Conservation (phyloP, 2,329 filamentous ascomycete genomes). For the Emmonsia crescens region DNA sequence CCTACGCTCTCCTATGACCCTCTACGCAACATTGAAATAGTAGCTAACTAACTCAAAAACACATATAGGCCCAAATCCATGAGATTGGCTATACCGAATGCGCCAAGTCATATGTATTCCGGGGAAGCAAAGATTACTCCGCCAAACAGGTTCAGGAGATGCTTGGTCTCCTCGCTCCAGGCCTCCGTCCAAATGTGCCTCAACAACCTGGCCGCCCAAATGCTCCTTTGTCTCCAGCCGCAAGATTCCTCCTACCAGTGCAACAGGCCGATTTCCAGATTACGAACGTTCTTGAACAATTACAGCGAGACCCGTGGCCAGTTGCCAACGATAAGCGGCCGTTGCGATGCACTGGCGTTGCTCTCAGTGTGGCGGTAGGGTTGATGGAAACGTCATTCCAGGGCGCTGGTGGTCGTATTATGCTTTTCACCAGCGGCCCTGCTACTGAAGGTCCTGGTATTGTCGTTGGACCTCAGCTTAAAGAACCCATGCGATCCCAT, state of each 20-base stretch:
- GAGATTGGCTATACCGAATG: conserved; percentile 97
- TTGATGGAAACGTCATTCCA: conserved; percentile 91
- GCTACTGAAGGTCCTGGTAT: conserved; percentile 94
- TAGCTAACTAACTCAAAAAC: conserved; percentile 9
- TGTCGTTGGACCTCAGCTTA: conserved; percentile 89
- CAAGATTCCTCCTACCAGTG: conserved; percentile 85
- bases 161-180: conserved; percentile 69
- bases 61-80: conserved; percentile 71
- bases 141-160: conserved; percentile 99
- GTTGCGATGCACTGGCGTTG: conserved; percentile 86
- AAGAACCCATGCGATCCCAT: conserved; percentile 93
- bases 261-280: conserved; percentile 95
- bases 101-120: conserved; percentile 96
- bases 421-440: conserved; percentile 92
- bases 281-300: conserved; percentile 85
- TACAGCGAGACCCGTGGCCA: conserved; percentile 96
- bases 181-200: conserved; percentile 60
- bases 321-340: conserved; percentile 86
- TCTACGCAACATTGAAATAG: not conserved
- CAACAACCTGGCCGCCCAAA: conserved; percentile 64
- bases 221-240: conserved; percentile 66
- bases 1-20: not conserved
- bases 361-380: conserved; percentile 88
- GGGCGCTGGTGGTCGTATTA: conserved; percentile 87
- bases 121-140: conserved; percentile 94